Percentiles rank a stretch among this genome's conserved stretches.
Conservation (phyloP, 257 asterid genomes). For the Galeopsis tetrahit region DNA sequence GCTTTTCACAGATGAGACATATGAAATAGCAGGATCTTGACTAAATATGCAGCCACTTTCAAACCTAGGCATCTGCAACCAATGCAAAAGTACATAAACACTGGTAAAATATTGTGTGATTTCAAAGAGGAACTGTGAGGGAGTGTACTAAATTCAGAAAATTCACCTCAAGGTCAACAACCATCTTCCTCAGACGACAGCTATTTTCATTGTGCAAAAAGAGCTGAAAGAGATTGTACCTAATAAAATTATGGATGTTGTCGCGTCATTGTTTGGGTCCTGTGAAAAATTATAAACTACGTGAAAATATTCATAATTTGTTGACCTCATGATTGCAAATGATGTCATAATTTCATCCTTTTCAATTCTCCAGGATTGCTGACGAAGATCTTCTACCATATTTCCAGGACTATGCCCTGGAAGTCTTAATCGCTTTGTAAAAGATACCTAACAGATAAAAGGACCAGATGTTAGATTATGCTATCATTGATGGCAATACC, state of each 20-base stretch:
- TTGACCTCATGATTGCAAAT: slow-evolving; percentile 91
- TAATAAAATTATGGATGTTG: slow-evolving; percentile 37
- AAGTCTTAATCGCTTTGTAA: slow-evolving; percentile 75
- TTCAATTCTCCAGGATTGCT: slow-evolving; percentile 83
- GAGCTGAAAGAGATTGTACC: slow-evolving; percentile 90
- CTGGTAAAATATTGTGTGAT: slow-evolving; percentile 8
- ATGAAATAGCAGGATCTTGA: slow-evolving; percentile 95
- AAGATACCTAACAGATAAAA: slow-evolving; percentile 69
- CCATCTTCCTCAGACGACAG: slow-evolving; percentile 76
- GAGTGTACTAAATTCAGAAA: slow-evolving; percentile 12
- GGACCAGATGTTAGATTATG: slow-evolving; percentile 6
- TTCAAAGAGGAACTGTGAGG: slow-evolving; percentile 28
- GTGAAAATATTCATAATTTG: slow-evolving; percentile 25
- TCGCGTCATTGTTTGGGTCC: slow-evolving; percentile 1
- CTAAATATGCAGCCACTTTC: slow-evolving; percentile 87
- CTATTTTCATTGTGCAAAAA: slow-evolving; percentile 75
- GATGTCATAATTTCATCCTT: slow-evolving; percentile 80
- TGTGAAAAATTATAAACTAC: slow-evolving; percentile 21
- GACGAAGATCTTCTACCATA: slow-evolving; percentile 52
- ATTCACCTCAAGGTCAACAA: slow-evolving; percentile 90
- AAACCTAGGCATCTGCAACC: slow-evolving; percentile 81
- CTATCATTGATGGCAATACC: slow-evolving; percentile 8
- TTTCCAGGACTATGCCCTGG: slow-evolving; percentile 61
- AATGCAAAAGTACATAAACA: slow-evolving; percentile 30
- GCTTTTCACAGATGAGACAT: slow-evolving; percentile 76